Conservation (phyloP, 805 yeast genomes). For the Saturnispora besseyi region DNA sequence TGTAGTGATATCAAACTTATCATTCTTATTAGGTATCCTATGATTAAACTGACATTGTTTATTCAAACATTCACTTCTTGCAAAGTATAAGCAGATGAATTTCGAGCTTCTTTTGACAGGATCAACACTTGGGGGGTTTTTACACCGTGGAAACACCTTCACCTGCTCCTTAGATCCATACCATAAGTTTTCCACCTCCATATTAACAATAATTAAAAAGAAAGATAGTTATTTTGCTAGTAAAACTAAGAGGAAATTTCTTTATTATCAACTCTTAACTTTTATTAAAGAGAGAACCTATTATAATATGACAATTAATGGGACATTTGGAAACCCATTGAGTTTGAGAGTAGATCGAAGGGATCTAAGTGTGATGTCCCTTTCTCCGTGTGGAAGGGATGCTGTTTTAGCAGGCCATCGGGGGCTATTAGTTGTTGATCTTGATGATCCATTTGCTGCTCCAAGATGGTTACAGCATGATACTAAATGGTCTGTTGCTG, state of each 20-base stretch:
- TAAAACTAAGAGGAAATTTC: background rate
- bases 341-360: conserved; percentile 86
- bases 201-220: background rate
- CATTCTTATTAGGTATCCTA: conserved; percentile 57
- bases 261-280: background rate
- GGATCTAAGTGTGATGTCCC: conserved; percentile 75
- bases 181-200: conserved; percentile 1
- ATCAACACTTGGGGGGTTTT: background rate
- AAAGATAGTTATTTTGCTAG: background rate
- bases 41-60: conserved; percentile 69
- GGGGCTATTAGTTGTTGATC: conserved; percentile 83
- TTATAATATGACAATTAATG: background rate
- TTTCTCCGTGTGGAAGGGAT: conserved; percentile 85
- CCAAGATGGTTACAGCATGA: conserved; percentile 90
- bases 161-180: background rate
- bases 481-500: conserved; percentile 98
- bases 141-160: background rate
- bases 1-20: conserved; percentile 48
- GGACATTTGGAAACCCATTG: conserved; percentile 70
- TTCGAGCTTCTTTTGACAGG: conserved; percentile 23
- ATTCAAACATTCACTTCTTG: conserved; percentile 77
- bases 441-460: conserved; percentile 91
- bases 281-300: background rate
- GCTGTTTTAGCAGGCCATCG: conserved; percentile 81
- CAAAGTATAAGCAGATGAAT: conserved; percentile 73